Evolutionary conservation across 2,329 filamentous ascomycete species (phyloP).

Genomic region (Aspergillus fumigatiaffinis): DNA sequence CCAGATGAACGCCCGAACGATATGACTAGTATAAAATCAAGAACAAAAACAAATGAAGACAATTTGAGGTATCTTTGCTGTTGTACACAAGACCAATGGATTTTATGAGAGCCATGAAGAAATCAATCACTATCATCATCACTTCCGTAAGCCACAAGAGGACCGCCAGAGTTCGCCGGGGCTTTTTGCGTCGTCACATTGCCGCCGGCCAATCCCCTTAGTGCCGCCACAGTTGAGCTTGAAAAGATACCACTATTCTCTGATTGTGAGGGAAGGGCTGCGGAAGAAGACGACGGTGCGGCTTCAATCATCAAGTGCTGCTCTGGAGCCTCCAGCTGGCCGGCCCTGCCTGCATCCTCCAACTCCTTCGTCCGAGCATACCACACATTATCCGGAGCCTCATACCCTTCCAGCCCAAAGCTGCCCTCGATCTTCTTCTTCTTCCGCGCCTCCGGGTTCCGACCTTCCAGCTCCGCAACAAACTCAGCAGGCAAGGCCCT

Average conservation of each 20-base stretch:
- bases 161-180: slow-evolving; percentile 50
- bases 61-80: slow-evolving; percentile 4
- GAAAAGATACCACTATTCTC: slow-evolving; percentile 69
- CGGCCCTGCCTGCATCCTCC: slow-evolving; percentile 57
- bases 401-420: slow-evolving; percentile 86
- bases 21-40: not conserved
- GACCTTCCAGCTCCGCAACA: slow-evolving; percentile 88
- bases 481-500: slow-evolving; percentile 84
- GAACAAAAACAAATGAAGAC: not conserved
- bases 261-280: slow-evolving; percentile 30
- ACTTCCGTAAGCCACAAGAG: slow-evolving; percentile 84
- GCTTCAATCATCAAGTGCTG: slow-evolving; percentile 46
- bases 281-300: slow-evolving; percentile 38
- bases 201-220: slow-evolving; percentile 55
- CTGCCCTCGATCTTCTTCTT: slow-evolving; percentile 82
- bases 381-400: slow-evolving; percentile 91
- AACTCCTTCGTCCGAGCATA: slow-evolving; percentile 74
- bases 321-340: slow-evolving; percentile 53
- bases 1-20: not conserved
- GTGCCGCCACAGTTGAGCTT: slow-evolving; percentile 71
- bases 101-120: not conserved
- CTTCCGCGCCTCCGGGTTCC: slow-evolving; percentile 82
- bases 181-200: slow-evolving; percentile 45
- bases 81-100: slow-evolving; percentile 9
- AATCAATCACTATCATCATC: slow-evolving; percentile 70